These are phyloP conservation scores for Cryphonectria parasitica DNA, from an alignment of 2,329 filamentous ascomycete genomes.

Conservation along the genomic window DNA sequence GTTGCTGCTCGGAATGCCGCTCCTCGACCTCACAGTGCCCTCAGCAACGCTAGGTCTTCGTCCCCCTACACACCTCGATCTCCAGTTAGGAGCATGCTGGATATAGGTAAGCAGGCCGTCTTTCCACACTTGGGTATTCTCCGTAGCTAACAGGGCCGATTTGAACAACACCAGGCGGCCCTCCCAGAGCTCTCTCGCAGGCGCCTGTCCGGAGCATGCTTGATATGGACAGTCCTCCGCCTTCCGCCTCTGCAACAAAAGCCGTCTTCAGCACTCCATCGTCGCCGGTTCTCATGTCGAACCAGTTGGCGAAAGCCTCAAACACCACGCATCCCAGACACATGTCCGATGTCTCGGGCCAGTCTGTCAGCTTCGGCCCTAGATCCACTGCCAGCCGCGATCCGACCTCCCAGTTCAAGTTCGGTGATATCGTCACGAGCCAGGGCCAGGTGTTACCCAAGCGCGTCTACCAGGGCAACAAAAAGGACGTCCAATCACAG, in stretches of 20 bases:
- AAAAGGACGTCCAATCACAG: slow-evolving; percentile 37
- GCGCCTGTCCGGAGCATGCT: slow-evolving; percentile 68
- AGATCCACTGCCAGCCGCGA: slow-evolving; percentile 43
- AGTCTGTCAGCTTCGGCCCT: slow-evolving; percentile 52
- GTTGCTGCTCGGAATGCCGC: slow-evolving; percentile 55
- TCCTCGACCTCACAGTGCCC: slow-evolving; percentile 38
- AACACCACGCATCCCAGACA: slow-evolving; percentile 50
- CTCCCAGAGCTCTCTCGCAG: slow-evolving; percentile 3
- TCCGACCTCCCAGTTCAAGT: slow-evolving; percentile 62
- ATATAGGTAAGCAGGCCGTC: slow-evolving; percentile 54
- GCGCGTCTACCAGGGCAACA: slow-evolving; percentile 52
- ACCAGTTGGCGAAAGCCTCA: slow-evolving; percentile 38
- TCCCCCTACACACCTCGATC: slow-evolving; percentile 65
- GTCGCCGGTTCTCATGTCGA: slow-evolving; percentile 48
- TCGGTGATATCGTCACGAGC: slow-evolving; percentile 60
- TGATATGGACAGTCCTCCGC: slow-evolving; percentile 54
- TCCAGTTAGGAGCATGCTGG: slow-evolving; percentile 70
- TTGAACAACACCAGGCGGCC: slow-evolving; percentile 22
- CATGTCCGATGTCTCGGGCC: slow-evolving; percentile 57
- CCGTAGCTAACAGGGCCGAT: slow-evolving; percentile 36
- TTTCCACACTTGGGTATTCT: slow-evolving; percentile 33
- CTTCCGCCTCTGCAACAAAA: slow-evolving; percentile 48
- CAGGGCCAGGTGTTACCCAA: slow-evolving; percentile 55
- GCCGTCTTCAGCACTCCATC: slow-evolving; percentile 51
- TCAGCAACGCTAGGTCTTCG: slow-evolving; percentile 46